phyloP scores from a whole-genome alignment of 73 alveolate genomes.

The Tetrahymena malaccensis region DNA sequence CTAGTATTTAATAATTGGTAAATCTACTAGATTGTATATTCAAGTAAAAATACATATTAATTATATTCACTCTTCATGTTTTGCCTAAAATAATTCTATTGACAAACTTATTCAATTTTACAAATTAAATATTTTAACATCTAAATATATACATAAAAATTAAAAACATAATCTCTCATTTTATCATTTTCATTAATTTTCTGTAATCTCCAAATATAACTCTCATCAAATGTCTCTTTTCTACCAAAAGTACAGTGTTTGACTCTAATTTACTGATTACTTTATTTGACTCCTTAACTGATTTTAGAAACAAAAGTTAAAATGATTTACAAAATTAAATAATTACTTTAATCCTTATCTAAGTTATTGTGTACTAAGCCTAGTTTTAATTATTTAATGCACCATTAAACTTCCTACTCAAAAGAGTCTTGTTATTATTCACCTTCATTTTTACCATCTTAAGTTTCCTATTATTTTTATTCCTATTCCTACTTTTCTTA shows the following conservation, averaged over 20 bases:
- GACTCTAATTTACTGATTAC: constrained; percentile 17
- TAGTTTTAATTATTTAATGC: constrained; percentile 22
- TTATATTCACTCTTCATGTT: too few relatives aligned
- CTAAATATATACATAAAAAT: neutral
- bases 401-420: constrained; percentile 2
- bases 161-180: constrained; percentile 5
- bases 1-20: too few relatives aligned
- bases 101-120: neutral
- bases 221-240: constrained; percentile 30
- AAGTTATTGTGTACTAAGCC: constrained; percentile 10
- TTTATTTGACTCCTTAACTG: neutral
- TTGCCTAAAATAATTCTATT: too few relatives aligned
- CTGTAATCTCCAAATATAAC: constrained; percentile 33
- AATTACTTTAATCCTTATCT: neutral
- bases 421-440: neutral
- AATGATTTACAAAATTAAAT: neutral
- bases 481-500: neutral
- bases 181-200: constrained; percentile 24
- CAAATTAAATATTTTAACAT: neutral
- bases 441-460: neutral
- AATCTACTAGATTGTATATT: too few relatives aligned
- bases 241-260: neutral
- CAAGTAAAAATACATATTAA: too few relatives aligned
- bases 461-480: neutral
- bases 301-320: neutral